Base-by-base conservation (phyloP, 345 rosid species). In the Murraya paniculata region DNA sequence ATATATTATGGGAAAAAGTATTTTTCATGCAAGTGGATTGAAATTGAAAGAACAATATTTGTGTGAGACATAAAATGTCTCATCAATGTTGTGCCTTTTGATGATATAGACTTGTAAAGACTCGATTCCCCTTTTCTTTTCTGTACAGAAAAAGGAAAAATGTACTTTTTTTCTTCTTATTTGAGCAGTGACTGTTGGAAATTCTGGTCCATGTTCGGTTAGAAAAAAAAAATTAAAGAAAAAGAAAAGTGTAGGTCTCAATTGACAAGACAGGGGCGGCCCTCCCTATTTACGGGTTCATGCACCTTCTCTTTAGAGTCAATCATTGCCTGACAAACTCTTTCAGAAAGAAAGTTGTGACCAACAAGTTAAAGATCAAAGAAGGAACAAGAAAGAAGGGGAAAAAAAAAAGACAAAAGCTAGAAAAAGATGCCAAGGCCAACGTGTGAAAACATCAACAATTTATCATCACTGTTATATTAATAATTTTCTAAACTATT, bases 241-340 rank as follows among this genome's bases (percentile, higher is more conserved):
- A 25, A 22, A n/a, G n/a, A 16, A 58, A 14, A 61, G 13, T 14
- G 53, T 66, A 4, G 30, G 9, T 36, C 24, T 55, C 6, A 6
- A 68, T 35, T 41, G 80, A 68, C 31, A 77, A 58, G 67, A 77
- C 55, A 27, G 71, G 68, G 68, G 68, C 21, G 73, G 66, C 30
- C 65, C 73, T 57, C 39, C 53, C 39, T 25, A 35, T 62, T 77
- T 41, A 68, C 21, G 27, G 67, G 74, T 77, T 58, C 79, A 77
- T 77, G 74, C 73, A 77, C 41, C 22, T 21, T 9, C 19, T 22
- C 28, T 68, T 45, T 68, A 4, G 22, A 14, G 9, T 41, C 67
- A 58, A 68, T 77, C 73, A 77, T 77, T 68, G 80, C 68, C 57
- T 39, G 39, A 58, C 55, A 22, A 14, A 27, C 9, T 38, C 62